phyloP scores from a whole-genome alignment of 768 basidiomycete genomes.

The Collybia sp. region DNA sequence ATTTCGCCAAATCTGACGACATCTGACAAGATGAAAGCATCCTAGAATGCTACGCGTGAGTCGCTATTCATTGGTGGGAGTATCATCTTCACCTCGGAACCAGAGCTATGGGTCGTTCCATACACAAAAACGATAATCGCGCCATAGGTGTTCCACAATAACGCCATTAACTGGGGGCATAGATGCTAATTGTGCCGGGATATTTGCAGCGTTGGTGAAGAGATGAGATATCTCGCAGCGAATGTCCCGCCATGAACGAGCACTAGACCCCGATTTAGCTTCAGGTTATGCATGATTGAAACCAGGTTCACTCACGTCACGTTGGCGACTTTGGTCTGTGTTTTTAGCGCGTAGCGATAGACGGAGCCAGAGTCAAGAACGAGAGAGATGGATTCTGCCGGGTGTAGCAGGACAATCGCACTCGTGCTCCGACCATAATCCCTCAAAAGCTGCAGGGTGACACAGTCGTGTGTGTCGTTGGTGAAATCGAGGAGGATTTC shows the following conservation, averaged over 20 bases:
- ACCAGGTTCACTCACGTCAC: conserved; percentile 49
- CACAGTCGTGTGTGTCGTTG: conserved; percentile 63
- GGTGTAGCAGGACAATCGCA: conserved; percentile 52
- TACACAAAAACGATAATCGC: conserved; percentile 60
- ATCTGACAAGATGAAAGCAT: no score
- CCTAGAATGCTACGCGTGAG: neutral
- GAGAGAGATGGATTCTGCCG: conserved; percentile 59
- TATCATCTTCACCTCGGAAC: neutral
- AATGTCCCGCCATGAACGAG: conserved; percentile 62
- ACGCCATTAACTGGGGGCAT: conserved; percentile 44
- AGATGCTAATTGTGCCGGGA: conserved; percentile 4
- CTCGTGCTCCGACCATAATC: conserved; percentile 57
- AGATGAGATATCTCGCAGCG: conserved; percentile 58
- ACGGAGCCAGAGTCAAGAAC: conserved; percentile 65
- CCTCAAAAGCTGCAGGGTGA: conserved; percentile 58
- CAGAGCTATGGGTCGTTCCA: conserved; percentile 43
- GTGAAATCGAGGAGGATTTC: conserved; percentile 66
- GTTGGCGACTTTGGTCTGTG: conserved; percentile 59
- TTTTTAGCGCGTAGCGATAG: conserved; percentile 68
- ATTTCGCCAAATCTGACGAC: no score
- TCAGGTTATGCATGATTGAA: conserved; percentile 3
- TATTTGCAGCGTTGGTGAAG: conserved; percentile 34
- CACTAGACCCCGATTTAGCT: conserved; percentile 29
- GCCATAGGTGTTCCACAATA: conserved; percentile 62
- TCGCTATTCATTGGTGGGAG: neutral